A percentile compares a stretch with the other conserved stretches of the same genome.
These are phyloP conservation scores for Wickerhamomyces rabaulensis DNA, from an alignment of 805 yeast genomes.

Conservation along the genomic window DNA sequence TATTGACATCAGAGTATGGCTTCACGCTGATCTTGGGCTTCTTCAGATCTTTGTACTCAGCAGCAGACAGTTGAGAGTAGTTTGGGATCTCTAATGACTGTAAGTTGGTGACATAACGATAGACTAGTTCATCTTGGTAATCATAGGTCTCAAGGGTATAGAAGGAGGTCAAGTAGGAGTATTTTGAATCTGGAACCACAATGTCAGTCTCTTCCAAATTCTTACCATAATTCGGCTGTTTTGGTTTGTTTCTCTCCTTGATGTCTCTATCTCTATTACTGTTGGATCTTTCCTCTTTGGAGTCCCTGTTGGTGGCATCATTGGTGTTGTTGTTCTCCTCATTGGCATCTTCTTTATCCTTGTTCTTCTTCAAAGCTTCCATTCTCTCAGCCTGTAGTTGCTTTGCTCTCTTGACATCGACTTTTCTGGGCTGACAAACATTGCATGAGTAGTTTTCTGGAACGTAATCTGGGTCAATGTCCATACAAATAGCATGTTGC, in stretches of 20 bases:
- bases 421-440: conserved; percentile 54
- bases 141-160: conserved; percentile 31
- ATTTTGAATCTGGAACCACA: conserved; percentile 30
- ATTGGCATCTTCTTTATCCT: conserved; percentile 8
- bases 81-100: conserved; percentile 2
- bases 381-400: conserved; percentile 31
- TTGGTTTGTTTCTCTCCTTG: conserved; percentile 12
- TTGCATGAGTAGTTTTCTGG: conserved; percentile 84
- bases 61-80: conserved; percentile 19
- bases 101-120: conserved; percentile 39
- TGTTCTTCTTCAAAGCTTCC: conserved; percentile 13
- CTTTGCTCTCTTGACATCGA: conserved; percentile 40
- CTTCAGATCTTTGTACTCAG: conserved; percentile 20
- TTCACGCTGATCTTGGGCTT: conserved; percentile 41
- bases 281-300: conserved; percentile 3
- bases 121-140: conserved; percentile 38
- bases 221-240: conserved; percentile 22
- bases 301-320: not conserved
- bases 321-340: conserved; percentile 2
- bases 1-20: conserved; percentile 52
- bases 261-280: conserved; percentile 4
- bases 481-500: conserved; percentile 95
- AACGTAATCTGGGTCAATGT: conserved; percentile 66
- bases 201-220: conserved; percentile 31
- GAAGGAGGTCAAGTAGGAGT: conserved; percentile 29